Evolutionary conservation across 495 filamentous ascomycete species (phyloP), one percentile per base, ranked within the genome.

Genomic region (Aspergillus indologenus): DNA sequence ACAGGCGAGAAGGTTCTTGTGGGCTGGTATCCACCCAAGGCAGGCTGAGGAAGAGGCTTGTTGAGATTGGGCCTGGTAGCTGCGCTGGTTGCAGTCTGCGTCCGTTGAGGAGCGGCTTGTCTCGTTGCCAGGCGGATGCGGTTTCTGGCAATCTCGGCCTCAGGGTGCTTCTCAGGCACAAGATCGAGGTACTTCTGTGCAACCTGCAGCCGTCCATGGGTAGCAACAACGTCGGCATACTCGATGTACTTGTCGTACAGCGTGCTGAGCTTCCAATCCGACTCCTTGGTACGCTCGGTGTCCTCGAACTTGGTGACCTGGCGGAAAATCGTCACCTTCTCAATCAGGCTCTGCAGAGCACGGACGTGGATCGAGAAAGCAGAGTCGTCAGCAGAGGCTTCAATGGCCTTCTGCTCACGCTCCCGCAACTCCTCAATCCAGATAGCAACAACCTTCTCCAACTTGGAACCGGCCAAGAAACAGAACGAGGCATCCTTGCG

Each of bases 311-410:
- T 92, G 54, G 90, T 92, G 45, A 94, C 92, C 65, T 96, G 83
- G 52, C 94, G 89, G 85, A 99, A 98, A 44, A 99, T 86, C 1
- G 92, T 96, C 51, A 99, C 94, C 78, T 98, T 99, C 77, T 99
- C 94, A 59, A 99, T 94, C 70, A 99, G 90, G 52, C 87, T 84
- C 65, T 98, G 95, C 55, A 99, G 75, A 45, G 89, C 87, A 56
- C 85, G 84, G 51, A 92, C 94, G 62, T 98, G 95, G 50, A 98
- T 83, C 6, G 93, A 95, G 77, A 97, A 99, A 57, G 82, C 86
- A 19, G 89, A 90, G 62, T 90, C 89, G 54, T 85, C 83, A 52
- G 79, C 74, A 12, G 82, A 78, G 46, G 87, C 79, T 58, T 90
- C 80, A 61, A 92, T 78, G 34, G 83, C 86, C 22, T 84, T 84